Base-by-base conservation (phyloP, 192 early-diverging fungal species). In the Dissophora globulifera region DNA sequence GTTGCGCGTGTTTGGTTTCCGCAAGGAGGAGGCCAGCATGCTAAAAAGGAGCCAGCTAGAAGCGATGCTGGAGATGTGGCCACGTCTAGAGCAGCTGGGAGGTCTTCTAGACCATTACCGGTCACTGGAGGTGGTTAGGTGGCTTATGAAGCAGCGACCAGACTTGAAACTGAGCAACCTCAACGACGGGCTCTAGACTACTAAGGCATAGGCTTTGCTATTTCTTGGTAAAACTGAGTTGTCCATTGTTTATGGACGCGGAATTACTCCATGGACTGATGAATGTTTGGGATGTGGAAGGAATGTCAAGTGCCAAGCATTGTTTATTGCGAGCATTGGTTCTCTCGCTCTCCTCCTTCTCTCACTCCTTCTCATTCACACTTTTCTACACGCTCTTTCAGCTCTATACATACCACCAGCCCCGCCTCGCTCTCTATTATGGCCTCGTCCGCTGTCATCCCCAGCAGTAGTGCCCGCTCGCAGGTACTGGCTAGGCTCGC, bases 11-110 rank as follows among this genome's bases (percentile, higher is more conserved):
- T 58, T 58, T 58, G 26, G 27, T 3, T 43, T 58, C 20, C 56
- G 30, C 16, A 58, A 58, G 26, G 56, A 58, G 30, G 56, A 46
- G 23, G 56, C 41, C 9, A 29, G 3, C 17, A 25, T 45, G 26
- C 26, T 58, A 7, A 42, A 27, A 32, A 58, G 30, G 26, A 25
- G 19, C 5, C 40, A 46, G 27, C 27, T 58, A 16, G 27, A 43
- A 25, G 8, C 25, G 2, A 58, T 59, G 57, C 57, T 59, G 43
- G 17, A 59, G 22, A 45, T 7, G 2, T 58, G 56, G 56, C 56
- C 56, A 16, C 25, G 19, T 30, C 43, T 59, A 1, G 57, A 59
- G 43, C 57, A 59, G n/a, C 35, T 59, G 41, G 57, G 33, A 1
- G 57, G 57, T 22, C 43, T 46, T 1, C 25, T 43, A 11, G 56